Percentiles rank a stretch among this genome's conserved stretches.
Conservation (phyloP, 164 flowering plant species). For the Paratinospora sagittata region DNA sequence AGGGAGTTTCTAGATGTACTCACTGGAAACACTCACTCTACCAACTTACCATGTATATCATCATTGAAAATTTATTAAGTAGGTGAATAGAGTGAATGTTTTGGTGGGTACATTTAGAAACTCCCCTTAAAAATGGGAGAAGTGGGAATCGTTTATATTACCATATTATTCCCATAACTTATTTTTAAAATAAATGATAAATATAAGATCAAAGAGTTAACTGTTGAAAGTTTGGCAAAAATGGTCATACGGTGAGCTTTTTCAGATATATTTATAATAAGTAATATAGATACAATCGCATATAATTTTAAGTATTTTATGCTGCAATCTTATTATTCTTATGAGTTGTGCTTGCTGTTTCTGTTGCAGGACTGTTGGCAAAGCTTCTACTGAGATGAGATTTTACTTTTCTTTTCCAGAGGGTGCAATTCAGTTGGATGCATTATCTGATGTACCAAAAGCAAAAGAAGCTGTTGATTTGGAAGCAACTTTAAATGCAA, state of each 20-base stretch:
- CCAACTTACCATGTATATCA: too few species aligned
- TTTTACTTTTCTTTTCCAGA: conserved; percentile 53
- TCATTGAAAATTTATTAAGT: too few species aligned
- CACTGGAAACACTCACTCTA: too few species aligned
- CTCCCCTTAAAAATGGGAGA: not conserved
- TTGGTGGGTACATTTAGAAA: too few species aligned
- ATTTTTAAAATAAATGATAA: not conserved
- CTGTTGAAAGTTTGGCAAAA: too few species aligned
- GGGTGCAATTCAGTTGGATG: conserved; percentile 20
- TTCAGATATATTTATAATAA: too few species aligned
- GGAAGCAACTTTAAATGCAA: conserved; percentile 42
- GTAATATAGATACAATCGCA: too few species aligned
- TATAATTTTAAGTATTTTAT: not conserved
- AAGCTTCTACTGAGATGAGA: conserved; percentile 80
- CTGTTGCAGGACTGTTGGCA: conserved; percentile 64
- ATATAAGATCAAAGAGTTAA: too few species aligned
- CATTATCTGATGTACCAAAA: conserved; percentile 21
- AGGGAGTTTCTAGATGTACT: too few species aligned
- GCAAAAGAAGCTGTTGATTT: conserved; percentile 16
- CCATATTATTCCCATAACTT: not conserved
- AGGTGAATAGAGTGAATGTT: too few species aligned
- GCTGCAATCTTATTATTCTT: not conserved
- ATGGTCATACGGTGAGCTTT: too few species aligned
- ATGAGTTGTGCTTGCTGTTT: not conserved
- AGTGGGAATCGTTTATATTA: not conserved